phyloP scores from a whole-genome alignment of 345 rosid genomes.

The Melaleuca quinquenervia region DNA sequence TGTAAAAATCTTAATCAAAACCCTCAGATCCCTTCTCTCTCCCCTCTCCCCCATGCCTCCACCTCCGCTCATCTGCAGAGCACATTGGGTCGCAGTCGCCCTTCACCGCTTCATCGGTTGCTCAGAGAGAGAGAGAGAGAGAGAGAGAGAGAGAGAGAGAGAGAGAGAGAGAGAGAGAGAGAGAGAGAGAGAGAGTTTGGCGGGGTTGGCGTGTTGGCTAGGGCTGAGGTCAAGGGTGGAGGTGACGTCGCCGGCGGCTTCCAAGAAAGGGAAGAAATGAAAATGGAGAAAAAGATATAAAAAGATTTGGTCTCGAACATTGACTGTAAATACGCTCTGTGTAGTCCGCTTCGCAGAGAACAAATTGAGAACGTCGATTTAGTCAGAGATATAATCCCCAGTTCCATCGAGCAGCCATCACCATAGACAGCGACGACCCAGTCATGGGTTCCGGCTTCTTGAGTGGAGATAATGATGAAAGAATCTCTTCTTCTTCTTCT shows the following conservation, averaged over 20 bases:
- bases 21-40: neutral
- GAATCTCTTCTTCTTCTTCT: neutral
- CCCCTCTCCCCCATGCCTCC: neutral
- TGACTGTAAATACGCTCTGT: neutral
- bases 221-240: neutral
- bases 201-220: neutral
- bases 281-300: neutral
- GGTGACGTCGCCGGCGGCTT: neutral
- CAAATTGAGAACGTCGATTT: neutral
- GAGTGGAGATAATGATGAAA: neutral
- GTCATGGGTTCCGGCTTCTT: neutral
- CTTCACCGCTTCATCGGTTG: neutral
- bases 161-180: neutral
- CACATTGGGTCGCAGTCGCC: neutral
- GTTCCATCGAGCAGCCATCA: neutral
- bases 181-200: too few species aligned
- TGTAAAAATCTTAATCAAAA: neutral
- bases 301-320: neutral
- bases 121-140: neutral
- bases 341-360: neutral
- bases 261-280: neutral
- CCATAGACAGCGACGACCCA: neutral
- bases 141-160: neutral
- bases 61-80: neutral
- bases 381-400: neutral